phyloP scores from a whole-genome alignment of 2,329 filamentous ascomycete genomes.

The Metarhizium guizhouense region DNA sequence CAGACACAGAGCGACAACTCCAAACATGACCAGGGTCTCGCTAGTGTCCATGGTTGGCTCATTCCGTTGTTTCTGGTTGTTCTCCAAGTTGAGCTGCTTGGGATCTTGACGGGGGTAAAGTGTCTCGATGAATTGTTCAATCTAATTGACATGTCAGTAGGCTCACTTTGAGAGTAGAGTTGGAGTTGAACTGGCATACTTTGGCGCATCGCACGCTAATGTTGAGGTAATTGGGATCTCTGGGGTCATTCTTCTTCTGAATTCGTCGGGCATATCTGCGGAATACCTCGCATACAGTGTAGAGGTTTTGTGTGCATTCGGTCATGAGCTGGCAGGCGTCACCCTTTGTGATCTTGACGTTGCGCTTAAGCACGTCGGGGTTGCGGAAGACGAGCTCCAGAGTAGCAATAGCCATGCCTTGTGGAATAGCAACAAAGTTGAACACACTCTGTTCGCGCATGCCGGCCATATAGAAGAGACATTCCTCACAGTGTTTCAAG shows the following conservation, averaged over 20 bases:
- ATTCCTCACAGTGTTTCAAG: slow-evolving; percentile 79
- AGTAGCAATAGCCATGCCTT: slow-evolving; percentile 95
- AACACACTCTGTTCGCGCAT: slow-evolving; percentile 95
- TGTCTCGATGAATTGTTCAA: slow-evolving; percentile 91
- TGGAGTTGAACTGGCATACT: slow-evolving; percentile 34
- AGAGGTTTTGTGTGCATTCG: slow-evolving; percentile 84
- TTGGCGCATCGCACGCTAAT: slow-evolving; percentile 87
- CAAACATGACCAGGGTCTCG: slow-evolving; percentile 57
- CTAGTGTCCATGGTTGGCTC: slow-evolving; percentile 42
- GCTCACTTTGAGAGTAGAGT: neutral
- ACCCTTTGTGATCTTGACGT: slow-evolving; percentile 95
- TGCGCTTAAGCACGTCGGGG: slow-evolving; percentile 71
- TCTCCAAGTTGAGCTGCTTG: slow-evolving; percentile 40
- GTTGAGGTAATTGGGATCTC: slow-evolving; percentile 83
- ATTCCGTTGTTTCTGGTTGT: slow-evolving; percentile 27
- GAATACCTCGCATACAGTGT: slow-evolving; percentile 74
- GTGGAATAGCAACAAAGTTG: slow-evolving; percentile 97
- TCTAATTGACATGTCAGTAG: slow-evolving; percentile 36
- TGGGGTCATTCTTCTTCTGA: slow-evolving; percentile 86
- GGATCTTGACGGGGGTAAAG: slow-evolving; percentile 82
- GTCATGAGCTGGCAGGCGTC: slow-evolving; percentile 87
- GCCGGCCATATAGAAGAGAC: slow-evolving; percentile 94
- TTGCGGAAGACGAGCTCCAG: slow-evolving; percentile 90
- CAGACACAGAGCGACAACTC: slow-evolving; percentile 60
- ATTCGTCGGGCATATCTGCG: slow-evolving; percentile 69